Base-by-base conservation (phyloP, 768 basidiomycete genomes). In the Gloeostereum incarnatum region DNA sequence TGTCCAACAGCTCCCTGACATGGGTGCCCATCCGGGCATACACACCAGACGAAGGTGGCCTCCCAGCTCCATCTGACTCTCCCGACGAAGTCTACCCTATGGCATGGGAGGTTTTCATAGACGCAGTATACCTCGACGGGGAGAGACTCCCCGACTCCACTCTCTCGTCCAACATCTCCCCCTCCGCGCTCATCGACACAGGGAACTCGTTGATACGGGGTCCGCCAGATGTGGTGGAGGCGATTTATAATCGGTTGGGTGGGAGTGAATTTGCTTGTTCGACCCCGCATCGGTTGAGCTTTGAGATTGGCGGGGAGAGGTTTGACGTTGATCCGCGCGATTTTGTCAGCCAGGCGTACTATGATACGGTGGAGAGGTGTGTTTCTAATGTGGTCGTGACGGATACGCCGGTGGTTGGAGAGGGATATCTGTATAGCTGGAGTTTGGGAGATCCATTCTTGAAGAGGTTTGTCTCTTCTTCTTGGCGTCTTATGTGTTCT, bases 261-360 rank as follows among this genome's bases (percentile, higher is more conserved):
- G 41, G 47, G 18, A 49, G 47, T 3, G 35, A 24, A 11, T 81
- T 82, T 48, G 56, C 69, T 9, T 87, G 85, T 55, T 52, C 68
- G 0, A 61, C 64, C 10, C 69, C 78, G 0, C 85, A 86, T 48
- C 76, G 61, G 0, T 60, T 87, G 18, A 58, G 69, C 1, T 89
- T 88, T 53, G 57, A 71, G 38, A 82, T 89, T 33, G 79, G 75
- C 11, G 81, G 85, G 7, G 61, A 63, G 43, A 52, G 72, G 19
- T 89, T 87, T 58, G 73, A 81, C 0, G 71, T 86, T 16, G 86
- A 87, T 53, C 78, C 83, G 11, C 73, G 82, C 18, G 86, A 88
- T 55, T 79, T 87, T 42, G 59, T 69, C 3, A 55, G 54, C 5
- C 73, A 73, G 43, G 59, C 56, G 3, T 61, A 53, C 36, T 41